These are phyloP conservation scores for Maudiozyma bulderi DNA, from an alignment of 805 yeast species.

Conservation along the genomic window DNA sequence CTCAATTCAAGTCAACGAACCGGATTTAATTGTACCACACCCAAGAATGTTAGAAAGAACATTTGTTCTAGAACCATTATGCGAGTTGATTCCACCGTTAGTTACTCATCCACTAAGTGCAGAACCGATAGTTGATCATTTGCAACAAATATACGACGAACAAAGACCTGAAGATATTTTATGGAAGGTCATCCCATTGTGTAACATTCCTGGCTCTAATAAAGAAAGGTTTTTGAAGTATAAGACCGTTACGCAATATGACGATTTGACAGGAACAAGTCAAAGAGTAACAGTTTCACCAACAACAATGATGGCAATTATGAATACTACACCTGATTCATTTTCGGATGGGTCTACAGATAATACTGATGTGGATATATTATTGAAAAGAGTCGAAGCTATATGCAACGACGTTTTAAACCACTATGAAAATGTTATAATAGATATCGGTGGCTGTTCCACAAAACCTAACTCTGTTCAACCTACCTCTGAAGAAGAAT, in stretches of 20 bases:
- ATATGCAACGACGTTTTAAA: slow-evolving; percentile 55
- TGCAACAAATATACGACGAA: slow-evolving; percentile 40
- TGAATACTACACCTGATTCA: slow-evolving; percentile 89
- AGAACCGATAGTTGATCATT: slow-evolving; percentile 64
- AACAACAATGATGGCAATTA: slow-evolving; percentile 75
- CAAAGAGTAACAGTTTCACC: slow-evolving; percentile 20
- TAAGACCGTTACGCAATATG: slow-evolving; percentile 32
- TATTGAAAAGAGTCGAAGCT: slow-evolving; percentile 37
- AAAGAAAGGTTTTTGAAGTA: slow-evolving; percentile 17
- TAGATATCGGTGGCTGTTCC: slow-evolving; percentile 92
- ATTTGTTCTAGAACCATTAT: slow-evolving; percentile 82
- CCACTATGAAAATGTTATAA: slow-evolving; percentile 32
- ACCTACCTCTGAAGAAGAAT: slow-evolving; percentile 56
- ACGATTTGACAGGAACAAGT: slow-evolving; percentile 34
- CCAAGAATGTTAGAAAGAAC: slow-evolving; percentile 78
- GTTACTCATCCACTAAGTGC: slow-evolving; percentile 76
- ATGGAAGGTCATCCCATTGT: slow-evolving; percentile 41
- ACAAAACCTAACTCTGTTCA: slow-evolving; percentile 78
- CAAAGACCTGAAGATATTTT: slow-evolving; percentile 45
- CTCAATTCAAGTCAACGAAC: slow-evolving; percentile 40
- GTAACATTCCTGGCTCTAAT: slow-evolving; percentile 9
- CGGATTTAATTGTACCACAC: slow-evolving; percentile 72
- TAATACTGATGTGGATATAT: slow-evolving; percentile 29
- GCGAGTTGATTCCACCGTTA: slow-evolving; percentile 65
- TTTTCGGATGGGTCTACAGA: slow-evolving; percentile 78